A percentile compares a stretch with the other conserved stretches of the same genome.
phyloP scores from a whole-genome alignment of 2,329 filamentous ascomycete genomes.

The Dothideomycetes sp. region DNA sequence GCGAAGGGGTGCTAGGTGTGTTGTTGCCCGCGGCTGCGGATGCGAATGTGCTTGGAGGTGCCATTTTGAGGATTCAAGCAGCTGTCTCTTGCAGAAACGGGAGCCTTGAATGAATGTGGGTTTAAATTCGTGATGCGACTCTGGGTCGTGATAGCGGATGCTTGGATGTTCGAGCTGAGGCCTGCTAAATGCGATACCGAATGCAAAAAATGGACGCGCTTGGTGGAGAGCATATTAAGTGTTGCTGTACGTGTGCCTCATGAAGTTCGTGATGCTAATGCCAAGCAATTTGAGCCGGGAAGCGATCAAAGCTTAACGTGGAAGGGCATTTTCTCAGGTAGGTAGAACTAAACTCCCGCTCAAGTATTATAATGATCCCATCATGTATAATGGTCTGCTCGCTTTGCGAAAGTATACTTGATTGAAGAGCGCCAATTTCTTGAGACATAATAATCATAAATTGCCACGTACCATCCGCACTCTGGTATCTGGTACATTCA shows the following conservation, averaged over 20 bases:
- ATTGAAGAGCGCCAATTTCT: too few relatives aligned
- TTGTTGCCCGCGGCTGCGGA: constrained; percentile 37
- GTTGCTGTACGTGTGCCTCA: background rate
- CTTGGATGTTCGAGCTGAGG: background rate
- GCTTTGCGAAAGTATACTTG: too few relatives aligned
- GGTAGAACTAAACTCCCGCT: too few relatives aligned
- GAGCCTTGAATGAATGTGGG: background rate
- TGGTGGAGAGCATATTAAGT: background rate
- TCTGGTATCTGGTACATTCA: too few relatives aligned
- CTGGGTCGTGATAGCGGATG: background rate
- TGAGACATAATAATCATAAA: too few relatives aligned
- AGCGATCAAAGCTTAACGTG: background rate
- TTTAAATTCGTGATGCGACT: background rate
- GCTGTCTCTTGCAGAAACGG: background rate
- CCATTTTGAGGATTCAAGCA: constrained; percentile 22
- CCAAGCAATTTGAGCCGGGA: background rate
- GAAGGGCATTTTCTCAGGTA: too few relatives aligned
- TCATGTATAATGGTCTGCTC: too few relatives aligned
- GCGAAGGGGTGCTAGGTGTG: constrained; percentile 24
- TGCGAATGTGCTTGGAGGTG: constrained; percentile 36
- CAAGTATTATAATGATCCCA: too few relatives aligned
- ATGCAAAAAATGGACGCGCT: background rate
- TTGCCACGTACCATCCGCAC: too few relatives aligned
- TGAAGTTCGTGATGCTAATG: background rate
- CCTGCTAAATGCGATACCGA: background rate